A percentile compares a stretch with the other conserved stretches of the same genome.
Evolutionary conservation across 495 filamentous ascomycete genomes (phyloP).

Genomic region (Aspergillus biplanus): DNA sequence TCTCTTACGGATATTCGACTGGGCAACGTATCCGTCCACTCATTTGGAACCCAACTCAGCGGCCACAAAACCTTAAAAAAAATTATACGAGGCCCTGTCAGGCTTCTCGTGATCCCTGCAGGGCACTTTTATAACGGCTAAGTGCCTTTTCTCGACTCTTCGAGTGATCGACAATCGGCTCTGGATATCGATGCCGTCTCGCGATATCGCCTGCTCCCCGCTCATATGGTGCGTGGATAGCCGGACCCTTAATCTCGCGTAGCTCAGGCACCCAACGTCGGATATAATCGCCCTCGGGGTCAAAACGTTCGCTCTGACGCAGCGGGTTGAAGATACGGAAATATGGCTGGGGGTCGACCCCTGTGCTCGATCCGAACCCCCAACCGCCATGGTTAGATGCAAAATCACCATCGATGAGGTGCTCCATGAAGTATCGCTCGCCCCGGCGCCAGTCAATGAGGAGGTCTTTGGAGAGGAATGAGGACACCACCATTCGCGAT

Average conservation of each 20-base stretch:
- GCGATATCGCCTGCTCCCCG: constrained; percentile 62
- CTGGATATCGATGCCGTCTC: constrained; percentile 72
- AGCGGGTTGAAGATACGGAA: constrained; percentile 91
- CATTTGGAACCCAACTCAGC: not conserved
- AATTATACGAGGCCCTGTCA: not conserved
- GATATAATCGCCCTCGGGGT: constrained; percentile 61
- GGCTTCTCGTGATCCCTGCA: not conserved
- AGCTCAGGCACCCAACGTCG: constrained; percentile 66
- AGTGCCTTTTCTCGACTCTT: constrained; percentile 66
- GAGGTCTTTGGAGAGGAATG: constrained; percentile 85
- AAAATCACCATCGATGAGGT: constrained; percentile 90
- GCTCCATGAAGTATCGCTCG: constrained; percentile 86
- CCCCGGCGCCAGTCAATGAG: constrained; percentile 90
- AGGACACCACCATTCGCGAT: constrained; percentile 84
- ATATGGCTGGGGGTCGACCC: constrained; percentile 90
- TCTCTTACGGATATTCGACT: too few species aligned
- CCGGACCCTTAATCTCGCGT: constrained; percentile 57
- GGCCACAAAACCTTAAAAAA: not conserved
- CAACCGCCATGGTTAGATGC: constrained; percentile 91
- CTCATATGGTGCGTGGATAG: constrained; percentile 79
- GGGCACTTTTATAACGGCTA: constrained; percentile 71
- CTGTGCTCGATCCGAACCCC: constrained; percentile 80
- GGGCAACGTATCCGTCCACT: too few species aligned
- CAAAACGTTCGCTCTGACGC: constrained; percentile 82
- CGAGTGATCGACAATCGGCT: constrained; percentile 75